A percentile compares a stretch with the other conserved stretches of the same genome.
phyloP scores from a whole-genome alignment of 108 stramenopile genomes.

The Cyclotella kingstonii region DNA sequence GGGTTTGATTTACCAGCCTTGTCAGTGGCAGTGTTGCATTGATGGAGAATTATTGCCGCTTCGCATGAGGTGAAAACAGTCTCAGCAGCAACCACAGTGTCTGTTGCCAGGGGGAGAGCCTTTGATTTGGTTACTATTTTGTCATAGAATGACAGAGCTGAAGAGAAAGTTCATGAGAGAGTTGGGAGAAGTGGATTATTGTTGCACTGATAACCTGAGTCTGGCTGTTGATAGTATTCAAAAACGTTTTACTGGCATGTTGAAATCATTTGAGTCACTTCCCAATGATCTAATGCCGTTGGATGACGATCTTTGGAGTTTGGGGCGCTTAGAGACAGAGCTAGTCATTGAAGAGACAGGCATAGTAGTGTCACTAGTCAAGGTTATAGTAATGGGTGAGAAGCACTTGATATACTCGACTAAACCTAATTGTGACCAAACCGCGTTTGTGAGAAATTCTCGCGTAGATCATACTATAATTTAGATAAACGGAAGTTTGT shows the following conservation, averaged over 20 bases:
- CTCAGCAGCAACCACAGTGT: too few relatives aligned
- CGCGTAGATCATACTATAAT: too few relatives aligned
- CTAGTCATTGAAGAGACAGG: background rate
- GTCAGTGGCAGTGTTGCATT: constrained; percentile 13
- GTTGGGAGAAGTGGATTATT: constrained; percentile 26
- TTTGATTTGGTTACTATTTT: constrained; percentile 37
- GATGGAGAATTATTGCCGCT: too few relatives aligned
- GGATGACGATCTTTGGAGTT: constrained; percentile 45
- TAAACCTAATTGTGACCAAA: constrained; percentile 29
- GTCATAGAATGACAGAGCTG: constrained; percentile 37
- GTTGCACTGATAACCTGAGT: background rate
- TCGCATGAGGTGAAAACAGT: background rate
- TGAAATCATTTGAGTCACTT: constrained; percentile 29
- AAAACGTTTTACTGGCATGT: background rate
- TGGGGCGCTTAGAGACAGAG: constrained; percentile 3
- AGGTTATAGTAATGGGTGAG: background rate
- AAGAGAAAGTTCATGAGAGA: constrained; percentile 26
- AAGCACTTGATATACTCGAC: background rate
- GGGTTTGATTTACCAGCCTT: constrained; percentile 35
- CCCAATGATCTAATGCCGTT: constrained; percentile 46
- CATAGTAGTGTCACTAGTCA: background rate
- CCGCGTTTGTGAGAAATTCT: too few relatives aligned
- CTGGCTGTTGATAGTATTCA: background rate
- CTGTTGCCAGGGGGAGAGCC: background rate
- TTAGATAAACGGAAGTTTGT: too few relatives aligned